Evolutionary conservation across 495 filamentous ascomycete genomes (phyloP).

Genomic region (Aspergillus baeticus): DNA sequence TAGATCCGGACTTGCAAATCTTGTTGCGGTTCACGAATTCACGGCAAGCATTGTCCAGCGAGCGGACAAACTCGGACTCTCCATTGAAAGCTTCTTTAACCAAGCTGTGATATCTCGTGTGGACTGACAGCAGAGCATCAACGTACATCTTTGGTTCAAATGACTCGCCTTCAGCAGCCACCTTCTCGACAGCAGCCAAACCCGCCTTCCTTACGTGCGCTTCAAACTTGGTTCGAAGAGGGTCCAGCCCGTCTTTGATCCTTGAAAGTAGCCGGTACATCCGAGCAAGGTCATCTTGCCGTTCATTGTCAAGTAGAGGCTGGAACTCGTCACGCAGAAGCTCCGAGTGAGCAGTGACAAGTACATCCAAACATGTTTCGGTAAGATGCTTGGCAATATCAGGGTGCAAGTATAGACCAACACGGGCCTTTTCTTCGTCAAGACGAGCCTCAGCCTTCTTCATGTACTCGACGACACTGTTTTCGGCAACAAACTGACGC

Average conservation of each 20-base stretch:
- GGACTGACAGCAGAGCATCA: constrained; percentile 89
- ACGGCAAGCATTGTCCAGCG: constrained; percentile 93
- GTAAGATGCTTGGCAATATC: constrained; percentile 84
- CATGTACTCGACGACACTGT: constrained; percentile 99
- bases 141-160: constrained; percentile 97
- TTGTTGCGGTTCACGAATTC: constrained; percentile 98
- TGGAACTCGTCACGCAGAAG: constrained; percentile 95
- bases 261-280: constrained; percentile 94
- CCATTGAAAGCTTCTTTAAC: constrained; percentile 92
- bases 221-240: constrained; percentile 85
- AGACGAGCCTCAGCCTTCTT: constrained; percentile 96
- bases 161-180: constrained; percentile 82
- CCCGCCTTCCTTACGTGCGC: constrained; percentile 89
- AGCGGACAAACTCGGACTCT: constrained; percentile 95
- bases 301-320: constrained; percentile 88
- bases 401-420: constrained; percentile 83
- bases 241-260: constrained; percentile 90
- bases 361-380: constrained; percentile 81
- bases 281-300: constrained; percentile 88
- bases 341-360: constrained; percentile 82
- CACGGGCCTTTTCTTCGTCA: constrained; percentile 90
- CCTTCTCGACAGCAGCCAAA: constrained; percentile 83
- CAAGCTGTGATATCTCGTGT: constrained; percentile 86
- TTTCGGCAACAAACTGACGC: constrained; percentile 90
- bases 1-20: constrained; percentile 87